Evolutionary conservation across 768 basidiomycete species (phyloP), one percentile per base, ranked within the genome.

Genomic region (Auriculariales sp.): DNA sequence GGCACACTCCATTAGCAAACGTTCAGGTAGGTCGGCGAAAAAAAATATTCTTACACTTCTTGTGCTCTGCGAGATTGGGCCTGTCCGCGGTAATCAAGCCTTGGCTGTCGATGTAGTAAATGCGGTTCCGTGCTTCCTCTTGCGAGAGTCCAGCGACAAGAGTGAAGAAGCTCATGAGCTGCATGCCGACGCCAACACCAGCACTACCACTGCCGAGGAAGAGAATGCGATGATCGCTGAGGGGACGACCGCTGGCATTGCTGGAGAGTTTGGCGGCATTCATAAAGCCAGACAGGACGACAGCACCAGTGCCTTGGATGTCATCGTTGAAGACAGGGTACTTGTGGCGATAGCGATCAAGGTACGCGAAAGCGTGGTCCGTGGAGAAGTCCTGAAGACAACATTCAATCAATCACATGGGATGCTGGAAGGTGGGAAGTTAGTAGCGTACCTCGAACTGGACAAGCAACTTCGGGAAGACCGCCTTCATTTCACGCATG

Each of bases 181-280:
- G 90, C 67, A 77, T 80, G 51, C 83, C 92, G 39, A 97, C 92
- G 42, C 92, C 93, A 48, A 95, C 85, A 54, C 90, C 92, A 2
- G 89, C 87, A 24, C 82, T 85, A 4, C 93, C 93, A 3, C 92
- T 89, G 15, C 93, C 93, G 49, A 89, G 81, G 73, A 97, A 94
- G 35, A 94, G 76, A 58, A 95, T 88, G 32, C 80, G 78, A 59
- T 94, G 92, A 28, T 80, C 75, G 29, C 69, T 67, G 33, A 90
- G 67, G 6, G 83, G 73, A 6, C 67, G 65, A 3, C 81, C 81
- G n/a, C 82, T 82, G 2, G 82, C 83, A 3, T 68, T 74, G 17
- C 79, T 78, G 0, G 85, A 74, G 31, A 90, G 70, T 53, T 77
- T 79, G 22, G 88, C 87, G 32, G 92, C 93, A 57, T 89, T 90